A percentile compares a stretch with the other conserved stretches of the same genome.
Conservation (phyloP, 768 basidiomycete species). For the Rubroboletus satanas region DNA sequence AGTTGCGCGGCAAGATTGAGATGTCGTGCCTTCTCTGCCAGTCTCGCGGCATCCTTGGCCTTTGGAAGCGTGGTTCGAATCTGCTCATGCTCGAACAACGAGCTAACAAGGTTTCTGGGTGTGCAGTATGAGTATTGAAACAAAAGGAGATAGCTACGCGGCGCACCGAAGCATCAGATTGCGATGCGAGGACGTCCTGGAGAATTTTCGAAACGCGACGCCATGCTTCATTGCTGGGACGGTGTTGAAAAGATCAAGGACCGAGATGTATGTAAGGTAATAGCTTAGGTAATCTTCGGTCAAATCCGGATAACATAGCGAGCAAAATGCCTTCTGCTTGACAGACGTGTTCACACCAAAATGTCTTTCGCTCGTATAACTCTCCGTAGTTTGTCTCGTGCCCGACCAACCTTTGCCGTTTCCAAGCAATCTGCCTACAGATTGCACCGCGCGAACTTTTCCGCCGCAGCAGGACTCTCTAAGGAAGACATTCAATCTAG, state of each 20-base stretch:
- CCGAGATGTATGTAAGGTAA: not conserved
- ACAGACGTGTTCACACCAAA: slow-evolving; percentile 23
- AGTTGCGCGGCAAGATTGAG: not conserved
- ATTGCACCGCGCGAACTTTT: slow-evolving; percentile 31
- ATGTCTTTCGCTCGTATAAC: slow-evolving; percentile 36
- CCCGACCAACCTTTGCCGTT: slow-evolving; percentile 26
- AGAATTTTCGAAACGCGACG: slow-evolving; percentile 86
- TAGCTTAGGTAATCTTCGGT: slow-evolving; percentile 15
- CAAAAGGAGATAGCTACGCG: not conserved
- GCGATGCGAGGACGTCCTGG: slow-evolving; percentile 87
- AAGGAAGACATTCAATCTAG: slow-evolving; percentile 23
- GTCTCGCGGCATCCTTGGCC: slow-evolving; percentile 84
- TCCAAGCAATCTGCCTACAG: slow-evolving; percentile 30
- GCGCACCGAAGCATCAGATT: slow-evolving; percentile 87
- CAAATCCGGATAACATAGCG: slow-evolving; percentile 20
- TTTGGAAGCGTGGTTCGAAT: slow-evolving; percentile 95
- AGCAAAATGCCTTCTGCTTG: not conserved
- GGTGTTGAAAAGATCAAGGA: not conserved
- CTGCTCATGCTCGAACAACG: slow-evolving; percentile 90
- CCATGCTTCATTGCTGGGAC: slow-evolving; percentile 86
- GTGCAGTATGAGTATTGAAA: slow-evolving; percentile 5
- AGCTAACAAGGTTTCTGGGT: slow-evolving; percentile 85
- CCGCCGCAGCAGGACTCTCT: slow-evolving; percentile 23
- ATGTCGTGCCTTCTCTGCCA: slow-evolving; percentile 80
- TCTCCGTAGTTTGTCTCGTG: slow-evolving; percentile 28